Conservation (phyloP, 169 alveolate genomes). For the Plasmodium adleri region DNA sequence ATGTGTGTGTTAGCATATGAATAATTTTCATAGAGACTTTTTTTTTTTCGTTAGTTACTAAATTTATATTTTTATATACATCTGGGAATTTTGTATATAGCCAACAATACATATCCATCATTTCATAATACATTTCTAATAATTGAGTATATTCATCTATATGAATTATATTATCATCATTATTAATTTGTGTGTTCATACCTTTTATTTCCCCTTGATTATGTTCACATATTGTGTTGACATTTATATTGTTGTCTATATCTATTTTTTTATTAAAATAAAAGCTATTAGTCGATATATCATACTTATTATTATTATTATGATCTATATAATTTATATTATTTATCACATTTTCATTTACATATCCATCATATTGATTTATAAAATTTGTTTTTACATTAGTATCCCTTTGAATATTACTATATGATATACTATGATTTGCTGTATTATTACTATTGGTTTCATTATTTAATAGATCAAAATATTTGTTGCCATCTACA, state of each 20-base stretch:
- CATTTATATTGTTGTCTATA: too few species aligned
- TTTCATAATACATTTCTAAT: conserved; percentile 57
- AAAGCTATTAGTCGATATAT: background rate
- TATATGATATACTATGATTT: too few species aligned
- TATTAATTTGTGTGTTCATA: background rate
- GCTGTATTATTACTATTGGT: too few species aligned
- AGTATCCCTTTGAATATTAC: background rate
- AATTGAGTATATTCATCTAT: conserved; percentile 24
- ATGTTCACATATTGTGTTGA: background rate
- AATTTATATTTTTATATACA: conserved; percentile 38
- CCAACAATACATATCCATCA: conserved; percentile 67
- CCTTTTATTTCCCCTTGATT: background rate
- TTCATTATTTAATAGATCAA: too few species aligned
- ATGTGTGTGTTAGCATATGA: conserved; percentile 32
- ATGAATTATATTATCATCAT: background rate
- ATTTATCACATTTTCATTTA: too few species aligned
- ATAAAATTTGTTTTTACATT: background rate
- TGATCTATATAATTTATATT: background rate
- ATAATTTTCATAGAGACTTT: conserved; percentile 42
- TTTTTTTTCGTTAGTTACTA: conserved; percentile 56
- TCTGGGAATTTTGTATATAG: conserved; percentile 50
- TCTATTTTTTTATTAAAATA: too few species aligned
- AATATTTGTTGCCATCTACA: background rate
- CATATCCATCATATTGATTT: background rate
- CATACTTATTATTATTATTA: background rate